A percentile compares a stretch with the other conserved stretches of the same genome.
Conservation (phyloP, 2,329 filamentous ascomycete species). For the Grosmannia serpens region DNA sequence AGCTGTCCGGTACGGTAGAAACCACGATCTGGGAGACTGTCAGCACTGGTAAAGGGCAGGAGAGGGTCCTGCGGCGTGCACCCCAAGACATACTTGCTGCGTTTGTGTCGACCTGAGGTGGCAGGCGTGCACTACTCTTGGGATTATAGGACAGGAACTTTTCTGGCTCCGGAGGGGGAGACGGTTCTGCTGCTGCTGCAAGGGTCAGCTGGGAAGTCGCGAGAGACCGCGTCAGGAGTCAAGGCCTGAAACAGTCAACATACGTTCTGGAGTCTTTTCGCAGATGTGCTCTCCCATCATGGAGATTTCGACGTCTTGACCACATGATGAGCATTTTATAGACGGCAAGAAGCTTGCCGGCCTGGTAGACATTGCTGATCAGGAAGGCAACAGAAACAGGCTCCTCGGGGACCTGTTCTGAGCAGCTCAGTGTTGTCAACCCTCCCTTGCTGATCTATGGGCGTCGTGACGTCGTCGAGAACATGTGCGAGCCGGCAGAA, state of each 20-base stretch:
- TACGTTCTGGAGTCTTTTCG: neutral
- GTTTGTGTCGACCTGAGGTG: conserved; percentile 42
- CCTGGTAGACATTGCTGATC: conserved; percentile 16
- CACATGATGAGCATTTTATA: conserved; percentile 80
- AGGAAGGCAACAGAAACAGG: neutral
- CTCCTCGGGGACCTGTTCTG: neutral
- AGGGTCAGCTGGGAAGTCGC: neutral
- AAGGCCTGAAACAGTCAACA: neutral
- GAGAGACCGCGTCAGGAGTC: neutral
- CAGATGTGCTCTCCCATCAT: conserved; percentile 81
- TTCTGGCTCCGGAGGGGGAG: conserved; percentile 16
- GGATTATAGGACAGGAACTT: conserved; percentile 25
- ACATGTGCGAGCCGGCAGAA: neutral
- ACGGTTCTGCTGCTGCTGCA: neutral
- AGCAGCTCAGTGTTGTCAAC: neutral
- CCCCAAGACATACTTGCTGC: conserved; percentile 42
- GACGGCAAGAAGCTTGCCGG: conserved; percentile 61
- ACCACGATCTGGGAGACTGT: conserved; percentile 35
- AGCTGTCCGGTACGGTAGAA: conserved; percentile 45
- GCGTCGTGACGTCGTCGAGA: neutral
- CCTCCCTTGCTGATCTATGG: neutral
- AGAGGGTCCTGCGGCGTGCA: neutral
- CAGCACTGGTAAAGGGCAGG: conserved; percentile 15
- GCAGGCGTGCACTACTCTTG: conserved; percentile 26
- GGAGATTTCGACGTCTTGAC: conserved; percentile 67